Evolutionary conservation across 1,139 yeast genomes (phyloP), one percentile per base, ranked within the genome.

Genomic region (Suhomyces anneliseae): DNA sequence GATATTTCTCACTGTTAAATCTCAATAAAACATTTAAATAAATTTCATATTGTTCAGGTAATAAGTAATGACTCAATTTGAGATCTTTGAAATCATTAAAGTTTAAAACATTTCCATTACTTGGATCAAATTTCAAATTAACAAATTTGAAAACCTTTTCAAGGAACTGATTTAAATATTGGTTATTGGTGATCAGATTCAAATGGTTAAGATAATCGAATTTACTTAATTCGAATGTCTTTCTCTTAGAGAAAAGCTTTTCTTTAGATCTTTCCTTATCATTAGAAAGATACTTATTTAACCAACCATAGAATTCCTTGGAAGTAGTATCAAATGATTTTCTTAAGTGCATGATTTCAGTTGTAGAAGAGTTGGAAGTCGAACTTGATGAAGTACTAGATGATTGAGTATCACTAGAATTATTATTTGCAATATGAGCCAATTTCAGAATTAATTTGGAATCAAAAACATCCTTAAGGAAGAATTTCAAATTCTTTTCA

Each of bases 291-390:
- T 85, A 83, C 51, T 86, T 79, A 43, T 86, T 80, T 38, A 86
- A 67, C 90, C 93, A 87, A 36, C 80, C 79, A 60, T 89, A 88
- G 61, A 81, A 89, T 46, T 85, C 90, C 50, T 83, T 80, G 1
- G 90, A 82, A 51, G 82, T 86, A 44, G 80, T 86, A 57, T 87
- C 95, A 63, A 87, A 87, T 38, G 74, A 78, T 47, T 81, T 78
- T 56, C 76, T 79, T 42, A 73, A 45, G 15, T 43, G 49, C n/a
- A 45, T 36, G 5, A 54, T 48, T 12, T 61, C 57, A 33, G 53
- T 41, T 8, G 51, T 27, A 8, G 49, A 35, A 5, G 52, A 44
- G 2, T 32, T 15, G 19, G 46, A 38, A 7, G 37, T 26, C 6
- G 46, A 39, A n/a, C 29, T 31, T 0, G 45, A 26, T 4, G 49